Evolutionary conservation across 2,329 filamentous ascomycete genomes (phyloP).

Genomic region (Cercospora sp.): DNA sequence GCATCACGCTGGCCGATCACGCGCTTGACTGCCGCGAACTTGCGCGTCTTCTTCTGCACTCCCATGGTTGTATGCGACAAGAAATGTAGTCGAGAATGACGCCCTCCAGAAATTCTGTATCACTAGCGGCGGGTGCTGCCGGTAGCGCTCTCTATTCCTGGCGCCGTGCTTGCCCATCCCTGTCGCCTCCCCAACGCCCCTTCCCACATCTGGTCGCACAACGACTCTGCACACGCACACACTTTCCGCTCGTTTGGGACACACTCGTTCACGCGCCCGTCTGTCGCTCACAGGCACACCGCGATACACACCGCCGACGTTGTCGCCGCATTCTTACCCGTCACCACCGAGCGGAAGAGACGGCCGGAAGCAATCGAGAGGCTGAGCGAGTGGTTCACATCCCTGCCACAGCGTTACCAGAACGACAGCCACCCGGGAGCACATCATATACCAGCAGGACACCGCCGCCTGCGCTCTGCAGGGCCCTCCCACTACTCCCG

Average conservation of each 20-base stretch:
- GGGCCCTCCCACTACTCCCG: slow-evolving; percentile 2
- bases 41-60: slow-evolving; percentile 84
- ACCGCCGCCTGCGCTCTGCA: slow-evolving; percentile 3
- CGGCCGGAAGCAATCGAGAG: not conserved
- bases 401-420: slow-evolving; percentile 12
- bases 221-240: slow-evolving; percentile 1
- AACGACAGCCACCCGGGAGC: slow-evolving; percentile 14
- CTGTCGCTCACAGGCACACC: not conserved
- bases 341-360: not conserved
- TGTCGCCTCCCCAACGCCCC: not conserved
- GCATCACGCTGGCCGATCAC: slow-evolving; percentile 80
- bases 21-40: slow-evolving; percentile 83
- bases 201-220: slow-evolving; percentile 4
- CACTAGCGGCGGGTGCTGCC: not conserved
- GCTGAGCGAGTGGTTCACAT: slow-evolving; percentile 9
- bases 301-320: not conserved
- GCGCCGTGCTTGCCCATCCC: not conserved
- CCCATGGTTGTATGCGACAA: slow-evolving; percentile 61
- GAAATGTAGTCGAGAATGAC: slow-evolving; percentile 1
- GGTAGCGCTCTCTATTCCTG: not conserved
- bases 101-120: slow-evolving; percentile 1
- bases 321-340: not conserved
- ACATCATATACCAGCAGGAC: slow-evolving; percentile 10
- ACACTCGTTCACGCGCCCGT: slow-evolving; percentile 6
- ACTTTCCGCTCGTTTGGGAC: not conserved